Evolutionary conservation across 2,329 filamentous ascomycete genomes (phyloP).

Genomic region (Epichloe elymi): DNA sequence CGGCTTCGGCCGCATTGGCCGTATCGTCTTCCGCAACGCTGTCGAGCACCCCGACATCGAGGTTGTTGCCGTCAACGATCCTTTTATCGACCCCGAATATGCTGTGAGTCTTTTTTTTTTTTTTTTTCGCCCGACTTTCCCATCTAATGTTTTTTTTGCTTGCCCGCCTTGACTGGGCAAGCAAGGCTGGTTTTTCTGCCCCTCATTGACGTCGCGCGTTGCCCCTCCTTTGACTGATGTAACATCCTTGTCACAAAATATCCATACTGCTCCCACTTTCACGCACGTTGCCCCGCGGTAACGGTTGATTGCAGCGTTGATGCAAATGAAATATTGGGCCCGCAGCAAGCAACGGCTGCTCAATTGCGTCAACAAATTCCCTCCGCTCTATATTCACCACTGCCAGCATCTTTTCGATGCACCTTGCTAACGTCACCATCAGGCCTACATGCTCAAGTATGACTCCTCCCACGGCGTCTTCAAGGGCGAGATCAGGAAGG

Average conservation of each 20-base stretch:
- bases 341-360: not conserved
- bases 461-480: slow-evolving; percentile 94
- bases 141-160: not conserved
- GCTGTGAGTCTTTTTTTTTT: slow-evolving; percentile 55
- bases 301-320: not conserved
- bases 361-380: not conserved
- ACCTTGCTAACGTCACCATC: not conserved
- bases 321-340: too few relatives aligned
- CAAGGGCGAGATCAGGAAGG: slow-evolving; percentile 76
- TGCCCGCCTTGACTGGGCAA: not conserved
- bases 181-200: not conserved
- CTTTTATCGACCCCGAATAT: slow-evolving; percentile 96
- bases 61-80: slow-evolving; percentile 95
- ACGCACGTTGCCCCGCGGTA: not conserved
- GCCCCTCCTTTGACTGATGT: slow-evolving; percentile 8
- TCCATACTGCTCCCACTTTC: not conserved
- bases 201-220: slow-evolving; percentile 4
- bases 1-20: slow-evolving; percentile 98
- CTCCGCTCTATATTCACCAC: not conserved
- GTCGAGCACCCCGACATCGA: slow-evolving; percentile 80
- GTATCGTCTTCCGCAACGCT: slow-evolving; percentile 98
- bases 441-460: slow-evolving; percentile 99
- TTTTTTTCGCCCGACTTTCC: not conserved
- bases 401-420: not conserved
- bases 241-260: not conserved